Percentiles rank a stretch among this genome's conserved stretches.
Conservation (phyloP, 2,329 filamentous ascomycete genomes). For the Fusarium verticillioides region DNA sequence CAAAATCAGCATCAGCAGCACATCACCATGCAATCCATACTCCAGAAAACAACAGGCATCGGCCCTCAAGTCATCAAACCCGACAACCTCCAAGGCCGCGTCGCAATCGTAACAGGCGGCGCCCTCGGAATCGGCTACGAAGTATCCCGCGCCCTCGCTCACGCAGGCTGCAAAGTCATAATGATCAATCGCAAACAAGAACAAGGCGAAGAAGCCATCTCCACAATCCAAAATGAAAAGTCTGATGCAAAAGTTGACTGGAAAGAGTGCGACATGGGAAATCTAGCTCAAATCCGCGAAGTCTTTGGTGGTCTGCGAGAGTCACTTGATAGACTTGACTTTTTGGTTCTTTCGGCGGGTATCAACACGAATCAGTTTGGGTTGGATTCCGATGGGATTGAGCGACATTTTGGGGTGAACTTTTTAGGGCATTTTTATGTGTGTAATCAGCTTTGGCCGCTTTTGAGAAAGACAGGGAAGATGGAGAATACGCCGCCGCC, state of each 20-base stretch:
- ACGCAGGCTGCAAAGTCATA: slow-evolving; percentile 50
- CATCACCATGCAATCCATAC: slow-evolving; percentile 50
- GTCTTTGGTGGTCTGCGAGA: slow-evolving; percentile 51
- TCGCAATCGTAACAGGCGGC: slow-evolving; percentile 53
- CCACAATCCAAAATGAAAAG: slow-evolving; percentile 42
- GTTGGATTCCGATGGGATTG: slow-evolving; percentile 53
- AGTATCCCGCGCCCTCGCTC: slow-evolving; percentile 48
- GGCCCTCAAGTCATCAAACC: slow-evolving; percentile 51
- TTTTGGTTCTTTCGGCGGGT: slow-evolving; percentile 56
- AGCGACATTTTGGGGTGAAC: slow-evolving; percentile 58
- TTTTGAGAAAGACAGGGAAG: slow-evolving; percentile 54
- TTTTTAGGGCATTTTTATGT: slow-evolving; percentile 58
- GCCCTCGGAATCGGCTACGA: slow-evolving; percentile 54
- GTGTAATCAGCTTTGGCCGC: slow-evolving; percentile 51
- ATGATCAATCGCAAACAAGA: slow-evolving; percentile 52
- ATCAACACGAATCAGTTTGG: slow-evolving; percentile 55
- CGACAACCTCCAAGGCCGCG: slow-evolving; percentile 49
- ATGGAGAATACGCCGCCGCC: slow-evolving; percentile 49
- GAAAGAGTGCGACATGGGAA: slow-evolving; percentile 51
- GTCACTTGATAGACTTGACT: slow-evolving; percentile 52
- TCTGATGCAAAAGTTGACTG: slow-evolving; percentile 51
- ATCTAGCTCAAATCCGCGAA: neutral
- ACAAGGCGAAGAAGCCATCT: slow-evolving; percentile 46
- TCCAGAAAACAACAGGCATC: slow-evolving; percentile 47
- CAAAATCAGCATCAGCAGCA: neutral